Evolutionary conservation across 2,329 filamentous ascomycete genomes (phyloP).

Genomic region (Seiridium cupressi): DNA sequence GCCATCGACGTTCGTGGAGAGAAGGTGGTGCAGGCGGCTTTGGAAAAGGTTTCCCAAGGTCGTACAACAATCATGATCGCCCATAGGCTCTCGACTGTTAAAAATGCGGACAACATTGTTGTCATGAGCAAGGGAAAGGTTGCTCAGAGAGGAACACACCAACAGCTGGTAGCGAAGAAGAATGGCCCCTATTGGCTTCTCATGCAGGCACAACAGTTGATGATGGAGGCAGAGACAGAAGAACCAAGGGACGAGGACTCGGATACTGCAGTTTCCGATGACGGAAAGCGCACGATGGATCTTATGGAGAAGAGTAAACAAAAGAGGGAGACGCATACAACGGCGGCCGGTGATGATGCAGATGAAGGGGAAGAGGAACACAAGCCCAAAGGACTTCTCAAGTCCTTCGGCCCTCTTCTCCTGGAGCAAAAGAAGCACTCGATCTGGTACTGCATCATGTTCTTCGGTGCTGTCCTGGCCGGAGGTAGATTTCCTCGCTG

Average conservation of each 20-base stretch:
- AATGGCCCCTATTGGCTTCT: slow-evolving; percentile 65
- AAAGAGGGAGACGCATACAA: slow-evolving; percentile 11
- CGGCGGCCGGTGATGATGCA: neutral
- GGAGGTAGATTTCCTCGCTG: slow-evolving; percentile 21
- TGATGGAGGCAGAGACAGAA: slow-evolving; percentile 40
- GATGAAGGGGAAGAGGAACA: slow-evolving; percentile 10
- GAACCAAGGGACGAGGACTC: slow-evolving; percentile 29
- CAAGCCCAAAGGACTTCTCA: slow-evolving; percentile 19
- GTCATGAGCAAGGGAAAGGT: slow-evolving; percentile 57
- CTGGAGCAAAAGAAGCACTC: slow-evolving; percentile 25
- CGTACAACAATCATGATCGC: slow-evolving; percentile 68
- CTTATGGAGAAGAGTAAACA: slow-evolving; percentile 31
- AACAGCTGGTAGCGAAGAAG: slow-evolving; percentile 60
- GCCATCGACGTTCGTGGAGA: slow-evolving; percentile 46
- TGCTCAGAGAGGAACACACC: slow-evolving; percentile 73
- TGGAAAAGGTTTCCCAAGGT: slow-evolving; percentile 53
- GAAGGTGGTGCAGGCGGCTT: slow-evolving; percentile 52
- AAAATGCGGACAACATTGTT: slow-evolving; percentile 39
- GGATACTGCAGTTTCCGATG: slow-evolving; percentile 24
- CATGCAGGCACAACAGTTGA: slow-evolving; percentile 60
- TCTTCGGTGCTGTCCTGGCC: slow-evolving; percentile 30
- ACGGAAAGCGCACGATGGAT: slow-evolving; percentile 33
- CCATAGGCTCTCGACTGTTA: slow-evolving; percentile 55
- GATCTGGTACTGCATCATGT: slow-evolving; percentile 26
- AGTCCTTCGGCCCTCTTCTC: slow-evolving; percentile 25